These are phyloP conservation scores for Seiridium unicorne DNA, from an alignment of 2,329 filamentous ascomycete genomes.

Conservation along the genomic window DNA sequence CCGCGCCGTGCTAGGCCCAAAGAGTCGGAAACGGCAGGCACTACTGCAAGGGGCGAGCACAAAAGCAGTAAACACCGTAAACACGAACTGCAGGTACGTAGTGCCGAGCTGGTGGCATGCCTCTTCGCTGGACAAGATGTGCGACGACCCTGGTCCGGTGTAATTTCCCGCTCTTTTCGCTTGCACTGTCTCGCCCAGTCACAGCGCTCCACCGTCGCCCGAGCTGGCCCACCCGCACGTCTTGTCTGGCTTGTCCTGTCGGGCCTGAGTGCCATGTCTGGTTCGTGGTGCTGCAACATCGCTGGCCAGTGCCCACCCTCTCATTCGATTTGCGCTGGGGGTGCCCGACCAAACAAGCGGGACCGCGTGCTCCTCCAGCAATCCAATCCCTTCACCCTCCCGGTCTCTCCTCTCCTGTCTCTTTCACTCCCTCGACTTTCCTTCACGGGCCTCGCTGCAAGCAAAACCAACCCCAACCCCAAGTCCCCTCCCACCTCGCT, in stretches of 20 bases:
- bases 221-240: conserved; percentile 4
- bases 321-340: conserved; percentile 1
- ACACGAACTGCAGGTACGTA: neutral
- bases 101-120: neutral
- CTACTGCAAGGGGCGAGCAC: conserved; percentile 1
- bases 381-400: neutral
- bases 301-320: neutral
- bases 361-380: neutral
- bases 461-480: conserved; percentile 10
- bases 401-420: neutral
- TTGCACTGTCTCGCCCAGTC: conserved; percentile 11
- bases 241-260: neutral
- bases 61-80: neutral
- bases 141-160: conserved; percentile 18
- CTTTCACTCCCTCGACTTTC: neutral
- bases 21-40: neutral
- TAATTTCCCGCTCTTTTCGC: conserved; percentile 25
- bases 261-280: conserved; percentile 2
- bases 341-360: neutral
- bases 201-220: neutral
- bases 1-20: neutral
- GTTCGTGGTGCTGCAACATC: neutral
- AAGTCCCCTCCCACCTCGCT: conserved; percentile 1
- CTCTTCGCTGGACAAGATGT: neutral
- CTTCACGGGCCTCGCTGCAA: conserved; percentile 2